Conservation (phyloP, 202 grass and related monocot genomes). For the Cymbopogon flexuosus region DNA sequence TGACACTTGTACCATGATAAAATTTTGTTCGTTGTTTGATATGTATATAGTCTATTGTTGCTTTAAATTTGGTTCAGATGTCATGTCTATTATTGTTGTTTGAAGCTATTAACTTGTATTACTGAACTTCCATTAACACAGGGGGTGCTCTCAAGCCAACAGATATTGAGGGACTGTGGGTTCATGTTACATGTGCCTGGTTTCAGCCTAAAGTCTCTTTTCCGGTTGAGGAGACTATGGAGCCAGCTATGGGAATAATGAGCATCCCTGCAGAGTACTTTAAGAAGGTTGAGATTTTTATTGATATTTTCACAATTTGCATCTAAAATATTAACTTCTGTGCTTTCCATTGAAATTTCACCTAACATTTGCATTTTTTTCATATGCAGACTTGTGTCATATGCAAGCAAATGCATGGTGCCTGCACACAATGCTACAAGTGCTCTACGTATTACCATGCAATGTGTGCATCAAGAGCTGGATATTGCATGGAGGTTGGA, state of each 20-base stretch:
- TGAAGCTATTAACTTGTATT: conserved; percentile 14
- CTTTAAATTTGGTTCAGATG: not conserved
- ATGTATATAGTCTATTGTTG: conserved; percentile 5
- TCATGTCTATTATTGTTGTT: not conserved
- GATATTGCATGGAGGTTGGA: conserved; percentile 90
- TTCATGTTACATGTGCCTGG: conserved; percentile 94
- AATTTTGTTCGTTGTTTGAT: conserved; percentile 1
- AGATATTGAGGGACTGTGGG: conserved; percentile 77
- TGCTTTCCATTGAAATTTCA: conserved; percentile 20
- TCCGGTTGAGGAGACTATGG: conserved; percentile 68
- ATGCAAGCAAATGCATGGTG: conserved; percentile 86
- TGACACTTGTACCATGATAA: not conserved
- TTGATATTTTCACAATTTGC: conserved; percentile 19
- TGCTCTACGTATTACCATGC: conserved; percentile 88
- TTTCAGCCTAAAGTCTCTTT: conserved; percentile 90
- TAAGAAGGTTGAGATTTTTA: conserved; percentile 56
- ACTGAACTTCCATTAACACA: conserved; percentile 18
- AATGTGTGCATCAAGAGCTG: conserved; percentile 88
- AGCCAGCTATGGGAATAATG: conserved; percentile 82
- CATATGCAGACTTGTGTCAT: conserved; percentile 70
- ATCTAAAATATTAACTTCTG: not conserved
- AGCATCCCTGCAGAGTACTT: conserved; percentile 71
- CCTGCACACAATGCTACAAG: conserved; percentile 82
- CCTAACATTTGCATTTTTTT: conserved; percentile 19
- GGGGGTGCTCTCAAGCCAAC: conserved; percentile 94